These are phyloP conservation scores for Lepidium campestre DNA, from an alignment of 441 rosid genomes.

Conservation along the genomic window DNA sequence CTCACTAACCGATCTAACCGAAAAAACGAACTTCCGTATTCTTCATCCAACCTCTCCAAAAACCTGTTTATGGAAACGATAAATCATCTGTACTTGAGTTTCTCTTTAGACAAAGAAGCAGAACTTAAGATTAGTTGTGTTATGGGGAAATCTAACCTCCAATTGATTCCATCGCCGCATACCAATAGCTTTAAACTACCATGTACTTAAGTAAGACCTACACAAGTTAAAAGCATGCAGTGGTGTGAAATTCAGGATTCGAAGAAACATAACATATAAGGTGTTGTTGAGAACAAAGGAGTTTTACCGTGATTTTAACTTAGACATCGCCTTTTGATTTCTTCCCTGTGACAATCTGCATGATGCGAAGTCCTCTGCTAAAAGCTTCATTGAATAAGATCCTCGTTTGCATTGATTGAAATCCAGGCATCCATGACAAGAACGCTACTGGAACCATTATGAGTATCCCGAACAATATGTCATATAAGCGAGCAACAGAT, in stretches of 20 bases:
- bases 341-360: slow-evolving; percentile 78
- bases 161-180: not conserved
- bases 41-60: slow-evolving; percentile 8
- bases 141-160: slow-evolving; percentile 10
- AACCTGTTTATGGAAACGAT: slow-evolving; percentile 1
- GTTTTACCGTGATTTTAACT: slow-evolving; percentile 11
- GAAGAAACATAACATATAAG: not conserved
- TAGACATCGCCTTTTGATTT: slow-evolving; percentile 43
- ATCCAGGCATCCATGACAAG: slow-evolving; percentile 90
- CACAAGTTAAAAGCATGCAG: slow-evolving; percentile 3
- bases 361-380: slow-evolving; percentile 86
- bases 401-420: slow-evolving; percentile 90
- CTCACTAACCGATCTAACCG: slow-evolving; percentile 21
- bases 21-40: not conserved
- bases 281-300: not conserved
- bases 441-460: slow-evolving; percentile 80
- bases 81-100: not conserved
- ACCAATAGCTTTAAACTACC: not conserved
- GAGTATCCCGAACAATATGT: slow-evolving; percentile 69
- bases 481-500: slow-evolving; percentile 72
- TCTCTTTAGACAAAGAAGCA: not conserved
- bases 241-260: not conserved
- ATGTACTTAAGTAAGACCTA: slow-evolving; percentile 19
- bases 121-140: not conserved
- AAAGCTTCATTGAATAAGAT: slow-evolving; percentile 87